A percentile compares a stretch with the other conserved stretches of the same genome.
phyloP scores from a whole-genome alignment of 2,329 filamentous ascomycete species.

The Coniosporium tulheliwenetii region DNA sequence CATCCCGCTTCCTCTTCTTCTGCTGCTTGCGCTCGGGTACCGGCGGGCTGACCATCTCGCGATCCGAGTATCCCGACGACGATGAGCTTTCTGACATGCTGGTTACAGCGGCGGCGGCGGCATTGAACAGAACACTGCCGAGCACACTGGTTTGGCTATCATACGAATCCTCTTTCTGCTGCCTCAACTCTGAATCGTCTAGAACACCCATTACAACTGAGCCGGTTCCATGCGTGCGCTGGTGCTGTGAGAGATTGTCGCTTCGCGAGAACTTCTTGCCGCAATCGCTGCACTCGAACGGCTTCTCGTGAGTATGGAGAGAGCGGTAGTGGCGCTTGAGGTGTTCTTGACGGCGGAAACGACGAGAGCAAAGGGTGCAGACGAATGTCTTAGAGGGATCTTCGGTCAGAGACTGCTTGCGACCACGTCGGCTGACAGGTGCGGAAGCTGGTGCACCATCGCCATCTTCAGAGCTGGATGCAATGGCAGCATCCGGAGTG shows the following conservation, averaged over 20 bases:
- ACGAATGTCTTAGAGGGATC: slow-evolving; percentile 98
- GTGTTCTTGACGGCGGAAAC: slow-evolving; percentile 96
- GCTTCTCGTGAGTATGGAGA: slow-evolving; percentile 96
- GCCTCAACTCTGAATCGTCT: slow-evolving; percentile 46
- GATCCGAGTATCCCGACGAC: slow-evolving; percentile 13
- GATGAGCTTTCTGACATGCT: background rate
- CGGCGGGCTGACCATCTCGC: slow-evolving; percentile 18
- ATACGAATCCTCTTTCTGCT: slow-evolving; percentile 11
- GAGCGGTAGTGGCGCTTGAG: slow-evolving; percentile 97
- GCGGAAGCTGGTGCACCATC: slow-evolving; percentile 13
- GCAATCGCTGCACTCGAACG: slow-evolving; percentile 92
- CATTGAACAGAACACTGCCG: slow-evolving; percentile 21
- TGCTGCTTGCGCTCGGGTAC: slow-evolving; percentile 29
- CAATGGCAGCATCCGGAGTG: slow-evolving; percentile 29
- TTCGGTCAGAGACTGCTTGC: slow-evolving; percentile 96
- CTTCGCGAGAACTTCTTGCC: slow-evolving; percentile 98
- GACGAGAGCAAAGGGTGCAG: slow-evolving; percentile 88
- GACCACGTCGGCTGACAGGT: slow-evolving; percentile 76
- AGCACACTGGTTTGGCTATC: slow-evolving; percentile 20
- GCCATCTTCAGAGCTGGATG: slow-evolving; percentile 27
- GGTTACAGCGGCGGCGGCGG: slow-evolving; percentile 12
- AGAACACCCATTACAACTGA: slow-evolving; percentile 84
- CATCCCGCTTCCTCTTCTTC: slow-evolving; percentile 66
- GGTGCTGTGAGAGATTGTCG: slow-evolving; percentile 93
- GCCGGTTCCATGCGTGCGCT: slow-evolving; percentile 80